Evolutionary conservation across 768 basidiomycete genomes (phyloP).

Genomic region (Tylopilus felleus): DNA sequence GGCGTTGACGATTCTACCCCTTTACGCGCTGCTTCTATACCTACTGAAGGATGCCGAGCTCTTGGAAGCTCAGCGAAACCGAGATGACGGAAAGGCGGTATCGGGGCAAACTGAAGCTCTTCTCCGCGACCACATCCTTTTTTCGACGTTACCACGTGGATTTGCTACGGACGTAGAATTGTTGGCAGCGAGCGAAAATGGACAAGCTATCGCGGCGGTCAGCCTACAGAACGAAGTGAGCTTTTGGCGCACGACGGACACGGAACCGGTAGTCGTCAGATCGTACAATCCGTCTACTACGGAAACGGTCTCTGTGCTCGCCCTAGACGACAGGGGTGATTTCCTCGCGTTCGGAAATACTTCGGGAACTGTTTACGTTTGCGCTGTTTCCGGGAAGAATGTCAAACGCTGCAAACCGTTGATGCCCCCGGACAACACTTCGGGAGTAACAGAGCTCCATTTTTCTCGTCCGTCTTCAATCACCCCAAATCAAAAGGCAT

Average conservation of each 20-base stretch:
- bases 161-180: conserved; percentile 83
- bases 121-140: conserved; percentile 47
- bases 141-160: conserved; percentile 74
- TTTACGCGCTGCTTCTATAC: conserved; percentile 80
- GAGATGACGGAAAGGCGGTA: conserved; percentile 42
- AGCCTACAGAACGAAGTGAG: conserved; percentile 76
- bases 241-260: conserved; percentile 56
- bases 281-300: conserved; percentile 41
- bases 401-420: conserved; percentile 41
- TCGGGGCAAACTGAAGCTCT: conserved; percentile 24
- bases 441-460: conserved; percentile 51
- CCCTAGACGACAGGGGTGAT: conserved; percentile 57
- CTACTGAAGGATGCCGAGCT: conserved; percentile 90
- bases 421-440: conserved; percentile 39
- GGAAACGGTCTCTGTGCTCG: conserved; percentile 56
- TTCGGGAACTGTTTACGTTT: conserved; percentile 61
- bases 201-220: conserved; percentile 63
- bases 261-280: conserved; percentile 44
- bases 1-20: conserved; percentile 62
- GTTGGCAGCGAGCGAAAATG: conserved; percentile 65
- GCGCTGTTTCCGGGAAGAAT: conserved; percentile 46
- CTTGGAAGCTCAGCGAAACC: conserved; percentile 78
- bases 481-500: conserved; percentile 15
- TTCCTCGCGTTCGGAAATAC: conserved; percentile 72
- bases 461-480: conserved; percentile 33